Conservation (phyloP, 2,329 filamentous ascomycete species). For the Fusarium transvaalense region DNA sequence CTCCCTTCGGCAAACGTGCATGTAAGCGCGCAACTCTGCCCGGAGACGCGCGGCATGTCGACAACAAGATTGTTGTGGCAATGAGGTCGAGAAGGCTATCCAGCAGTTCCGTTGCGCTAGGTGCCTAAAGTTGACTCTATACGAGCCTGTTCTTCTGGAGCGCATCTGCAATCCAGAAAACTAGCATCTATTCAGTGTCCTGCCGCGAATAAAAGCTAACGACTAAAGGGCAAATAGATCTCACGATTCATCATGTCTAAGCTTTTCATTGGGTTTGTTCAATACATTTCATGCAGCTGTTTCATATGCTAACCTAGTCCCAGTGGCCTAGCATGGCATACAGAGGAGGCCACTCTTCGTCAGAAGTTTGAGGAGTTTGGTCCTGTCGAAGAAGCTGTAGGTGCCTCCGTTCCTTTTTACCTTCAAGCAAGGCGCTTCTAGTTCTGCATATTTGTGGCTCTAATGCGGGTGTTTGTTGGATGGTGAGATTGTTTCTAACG, state of each 20-base stretch:
- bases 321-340: constrained; percentile 98
- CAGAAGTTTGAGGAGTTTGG: constrained; percentile 95
- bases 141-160: background rate
- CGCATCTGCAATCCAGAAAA: background rate
- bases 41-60: constrained; percentile 34
- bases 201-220: constrained; percentile 25
- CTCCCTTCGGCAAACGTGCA: constrained; percentile 4
- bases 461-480: constrained; percentile 33
- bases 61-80: background rate
- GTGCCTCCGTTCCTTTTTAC: constrained; percentile 57
- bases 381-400: constrained; percentile 92
- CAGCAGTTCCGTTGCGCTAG: background rate
- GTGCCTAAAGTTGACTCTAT: background rate
- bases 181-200: background rate
- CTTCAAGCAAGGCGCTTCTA: constrained; percentile 35
- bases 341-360: constrained; percentile 87
- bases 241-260: constrained; percentile 78
- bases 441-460: constrained; percentile 39
- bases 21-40: constrained; percentile 32
- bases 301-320: constrained; percentile 40
- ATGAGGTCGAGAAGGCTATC: background rate
- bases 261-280: constrained; percentile 69
- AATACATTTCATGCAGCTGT: background rate
- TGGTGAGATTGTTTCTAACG: constrained; percentile 38
- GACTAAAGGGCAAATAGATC: constrained; percentile 23